Evolutionary conservation across 495 filamentous ascomycete genomes (phyloP).

Genomic region (Darksidea phi): DNA sequence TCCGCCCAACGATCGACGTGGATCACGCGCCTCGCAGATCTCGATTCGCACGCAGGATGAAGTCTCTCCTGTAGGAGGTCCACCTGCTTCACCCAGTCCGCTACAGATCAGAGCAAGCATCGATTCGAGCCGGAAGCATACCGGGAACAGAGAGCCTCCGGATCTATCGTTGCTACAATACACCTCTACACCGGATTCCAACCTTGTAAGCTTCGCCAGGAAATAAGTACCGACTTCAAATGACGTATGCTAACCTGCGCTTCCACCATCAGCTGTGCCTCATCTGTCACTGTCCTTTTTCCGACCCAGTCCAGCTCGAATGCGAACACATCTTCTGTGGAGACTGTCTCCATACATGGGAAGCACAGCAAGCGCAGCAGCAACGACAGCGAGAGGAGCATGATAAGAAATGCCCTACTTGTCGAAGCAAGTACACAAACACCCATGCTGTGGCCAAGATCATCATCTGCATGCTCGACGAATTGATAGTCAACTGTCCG

Average conservation of each 20-base stretch:
- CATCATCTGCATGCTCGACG: conserved; percentile 69
- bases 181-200: too few species aligned
- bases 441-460: conserved; percentile 49
- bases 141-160: too few species aligned
- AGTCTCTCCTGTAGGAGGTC: too few species aligned
- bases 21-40: conserved; percentile 24
- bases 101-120: conserved; percentile 13
- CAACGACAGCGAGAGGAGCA: background rate
- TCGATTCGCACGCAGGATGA: too few species aligned
- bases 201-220: too few species aligned
- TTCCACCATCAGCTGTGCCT: conserved; percentile 65
- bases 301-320: conserved; percentile 66
- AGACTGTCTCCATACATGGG: conserved; percentile 56
- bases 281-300: conserved; percentile 75
- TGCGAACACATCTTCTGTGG: conserved; percentile 69
- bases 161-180: too few species aligned
- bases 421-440: conserved; percentile 34
- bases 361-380: conserved; percentile 17
- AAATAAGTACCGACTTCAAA: too few species aligned
- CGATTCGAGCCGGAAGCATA: too few species aligned
- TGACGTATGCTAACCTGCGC: too few species aligned
- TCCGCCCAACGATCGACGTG: conserved; percentile 27
- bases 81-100: conserved; percentile 9
- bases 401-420: conserved; percentile 42
- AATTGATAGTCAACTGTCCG: conserved; percentile 71